Evolutionary conservation across 2,329 filamentous ascomycete species (phyloP).

Genomic region (Cordyceps cateniannulata): DNA sequence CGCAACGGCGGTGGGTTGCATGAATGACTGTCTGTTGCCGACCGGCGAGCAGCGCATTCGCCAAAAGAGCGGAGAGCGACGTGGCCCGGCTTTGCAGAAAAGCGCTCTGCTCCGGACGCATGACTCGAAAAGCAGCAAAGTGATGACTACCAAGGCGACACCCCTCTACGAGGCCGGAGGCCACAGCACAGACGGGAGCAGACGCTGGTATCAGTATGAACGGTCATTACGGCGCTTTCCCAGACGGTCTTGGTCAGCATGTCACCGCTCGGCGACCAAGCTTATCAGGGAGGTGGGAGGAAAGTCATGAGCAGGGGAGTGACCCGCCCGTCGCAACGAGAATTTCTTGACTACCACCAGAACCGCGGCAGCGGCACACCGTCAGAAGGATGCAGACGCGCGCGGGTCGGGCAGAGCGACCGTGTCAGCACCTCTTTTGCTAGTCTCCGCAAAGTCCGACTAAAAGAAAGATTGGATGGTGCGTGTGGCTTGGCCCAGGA

Average conservation of each 20-base stretch:
- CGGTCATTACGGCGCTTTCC: background rate
- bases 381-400: slow-evolving; percentile 2
- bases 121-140: slow-evolving; percentile 1
- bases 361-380: slow-evolving; percentile 7
- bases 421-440: slow-evolving; percentile 7
- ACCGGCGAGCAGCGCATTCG: background rate
- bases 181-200: background rate
- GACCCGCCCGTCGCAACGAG: slow-evolving; percentile 8
- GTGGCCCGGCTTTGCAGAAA: background rate
- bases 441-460: slow-evolving; percentile 8
- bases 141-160: background rate
- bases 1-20: background rate
- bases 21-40: background rate
- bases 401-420: background rate
- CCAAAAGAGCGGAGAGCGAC: background rate
- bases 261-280: background rate
- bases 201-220: background rate
- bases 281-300: slow-evolving; percentile 4
- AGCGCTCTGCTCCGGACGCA: background rate
- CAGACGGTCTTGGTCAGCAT: background rate
- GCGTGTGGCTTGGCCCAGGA: background rate
- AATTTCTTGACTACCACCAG: background rate
- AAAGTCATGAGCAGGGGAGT: background rate
- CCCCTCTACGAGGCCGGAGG: background rate
- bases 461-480: background rate